phyloP scores from a whole-genome alignment of 345 rosid genomes.

The Sisymbrium altissimum region DNA sequence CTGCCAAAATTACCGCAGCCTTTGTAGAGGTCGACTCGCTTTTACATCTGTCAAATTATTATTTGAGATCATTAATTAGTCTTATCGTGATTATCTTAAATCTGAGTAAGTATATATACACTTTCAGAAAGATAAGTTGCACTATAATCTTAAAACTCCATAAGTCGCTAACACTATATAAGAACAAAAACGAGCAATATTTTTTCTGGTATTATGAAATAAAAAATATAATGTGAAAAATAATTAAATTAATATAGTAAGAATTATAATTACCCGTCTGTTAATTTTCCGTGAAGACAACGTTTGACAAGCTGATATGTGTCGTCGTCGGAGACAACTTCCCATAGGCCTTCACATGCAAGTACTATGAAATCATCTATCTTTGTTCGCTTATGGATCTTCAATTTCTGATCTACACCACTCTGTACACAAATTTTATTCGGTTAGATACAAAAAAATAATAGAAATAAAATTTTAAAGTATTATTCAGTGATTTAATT shows the following conservation, averaged over 20 bases:
- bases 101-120: neutral
- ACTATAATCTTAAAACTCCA: neutral
- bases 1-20: constrained; percentile 50
- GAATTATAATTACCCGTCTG: neutral
- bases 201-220: neutral
- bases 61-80: constrained; percentile 1
- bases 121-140: neutral
- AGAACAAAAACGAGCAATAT: neutral
- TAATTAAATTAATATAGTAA: neutral
- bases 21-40: constrained; percentile 33
- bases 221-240: neutral
- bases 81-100: neutral
- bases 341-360: constrained; percentile 85
- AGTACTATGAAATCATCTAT: constrained; percentile 64
- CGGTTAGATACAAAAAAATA: neutral
- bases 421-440: neutral
- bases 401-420: constrained; percentile 6
- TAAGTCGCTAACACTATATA: neutral
- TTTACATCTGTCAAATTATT: neutral
- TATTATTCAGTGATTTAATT: neutral
- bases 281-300: constrained; percentile 44
- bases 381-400: constrained; percentile 34
- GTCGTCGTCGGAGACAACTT: constrained; percentile 56
- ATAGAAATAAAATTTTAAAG: no score
- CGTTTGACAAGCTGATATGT: constrained; percentile 58